Conservation (phyloP, 352 stramenopile species). For the Phytophthora capsici region DNA sequence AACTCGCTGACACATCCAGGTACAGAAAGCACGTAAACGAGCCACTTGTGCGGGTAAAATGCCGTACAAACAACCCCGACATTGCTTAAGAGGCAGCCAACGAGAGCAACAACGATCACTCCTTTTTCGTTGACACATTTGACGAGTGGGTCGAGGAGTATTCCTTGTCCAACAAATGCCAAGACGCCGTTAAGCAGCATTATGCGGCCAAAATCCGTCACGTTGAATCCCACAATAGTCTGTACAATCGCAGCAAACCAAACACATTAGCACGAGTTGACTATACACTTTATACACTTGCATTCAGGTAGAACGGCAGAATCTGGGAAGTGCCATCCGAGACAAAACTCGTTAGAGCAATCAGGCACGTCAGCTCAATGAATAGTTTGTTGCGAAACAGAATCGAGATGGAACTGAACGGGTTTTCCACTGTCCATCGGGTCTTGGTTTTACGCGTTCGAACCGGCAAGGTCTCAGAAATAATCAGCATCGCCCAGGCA, state of each 20-base stretch:
- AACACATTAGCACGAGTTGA: neutral
- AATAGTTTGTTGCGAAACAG: conserved; percentile 65
- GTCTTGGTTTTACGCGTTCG: conserved; percentile 34
- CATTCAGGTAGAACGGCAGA: conserved; percentile 76
- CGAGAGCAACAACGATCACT: conserved; percentile 71
- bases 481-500: conserved; percentile 57
- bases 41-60: conserved; percentile 67
- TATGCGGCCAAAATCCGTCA: conserved; percentile 65
- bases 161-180: conserved; percentile 60
- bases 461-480: conserved; percentile 59
- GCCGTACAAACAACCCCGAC: conserved; percentile 44
- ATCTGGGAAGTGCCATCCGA: conserved; percentile 47
- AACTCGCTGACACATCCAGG: conserved; percentile 59
- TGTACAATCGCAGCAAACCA: conserved; percentile 20
- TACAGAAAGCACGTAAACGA: conserved; percentile 55
- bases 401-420: conserved; percentile 61
- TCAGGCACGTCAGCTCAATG: conserved; percentile 63
- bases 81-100: conserved; percentile 53
- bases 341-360: conserved; percentile 57
- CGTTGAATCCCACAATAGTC: conserved; percentile 75
- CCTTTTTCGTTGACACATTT: conserved; percentile 68
- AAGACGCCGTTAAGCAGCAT: conserved; percentile 65
- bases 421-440: conserved; percentile 46
- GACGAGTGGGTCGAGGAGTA: conserved; percentile 70
- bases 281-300: conserved; percentile 17